A percentile compares a stretch with the other conserved stretches of the same genome.
Evolutionary conservation across 306 rosid genomes (phyloP).

Genomic region (Begonia loranthoides): DNA sequence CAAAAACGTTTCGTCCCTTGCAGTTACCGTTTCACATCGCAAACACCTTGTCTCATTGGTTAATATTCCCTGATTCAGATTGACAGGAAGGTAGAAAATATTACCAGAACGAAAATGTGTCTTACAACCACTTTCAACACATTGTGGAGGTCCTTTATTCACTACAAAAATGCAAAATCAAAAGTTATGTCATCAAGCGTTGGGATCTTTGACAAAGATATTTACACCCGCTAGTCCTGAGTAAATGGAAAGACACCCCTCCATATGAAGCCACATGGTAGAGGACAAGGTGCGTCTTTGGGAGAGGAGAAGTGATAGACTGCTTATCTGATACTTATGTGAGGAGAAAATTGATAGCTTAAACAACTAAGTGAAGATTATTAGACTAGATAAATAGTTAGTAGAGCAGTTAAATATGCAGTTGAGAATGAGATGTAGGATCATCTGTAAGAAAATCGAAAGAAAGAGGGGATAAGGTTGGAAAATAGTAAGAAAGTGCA

Average conservation of each 20-base stretch:
- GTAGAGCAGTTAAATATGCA: background rate
- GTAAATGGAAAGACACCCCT: too few species aligned
- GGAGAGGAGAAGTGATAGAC: too few species aligned
- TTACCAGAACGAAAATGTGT: constrained; percentile 4
- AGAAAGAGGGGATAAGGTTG: too few species aligned
- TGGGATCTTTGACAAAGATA: background rate
- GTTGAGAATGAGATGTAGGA: too few species aligned
- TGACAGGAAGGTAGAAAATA: constrained; percentile 21
- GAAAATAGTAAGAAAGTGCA: background rate
- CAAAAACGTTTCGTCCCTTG: constrained; percentile 90
- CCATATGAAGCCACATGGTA: too few species aligned
- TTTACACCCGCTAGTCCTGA: background rate
- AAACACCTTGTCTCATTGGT: constrained; percentile 97
- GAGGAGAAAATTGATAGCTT: too few species aligned
- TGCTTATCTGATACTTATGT: too few species aligned
- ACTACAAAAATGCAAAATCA: too few species aligned
- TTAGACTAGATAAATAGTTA: background rate
- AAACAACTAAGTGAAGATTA: too few species aligned
- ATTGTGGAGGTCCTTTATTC: too few species aligned
- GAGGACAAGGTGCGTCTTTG: too few species aligned
- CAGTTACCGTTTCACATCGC: constrained; percentile 97
- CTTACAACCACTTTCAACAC: background rate
- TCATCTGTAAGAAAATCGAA: too few species aligned
- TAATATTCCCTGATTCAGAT: constrained; percentile 73
- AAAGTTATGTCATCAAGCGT: background rate